These are phyloP conservation scores for peach (Prunus persica) DNA, from an alignment of 306 rosid species.

Conservation along the genomic window DNA sequence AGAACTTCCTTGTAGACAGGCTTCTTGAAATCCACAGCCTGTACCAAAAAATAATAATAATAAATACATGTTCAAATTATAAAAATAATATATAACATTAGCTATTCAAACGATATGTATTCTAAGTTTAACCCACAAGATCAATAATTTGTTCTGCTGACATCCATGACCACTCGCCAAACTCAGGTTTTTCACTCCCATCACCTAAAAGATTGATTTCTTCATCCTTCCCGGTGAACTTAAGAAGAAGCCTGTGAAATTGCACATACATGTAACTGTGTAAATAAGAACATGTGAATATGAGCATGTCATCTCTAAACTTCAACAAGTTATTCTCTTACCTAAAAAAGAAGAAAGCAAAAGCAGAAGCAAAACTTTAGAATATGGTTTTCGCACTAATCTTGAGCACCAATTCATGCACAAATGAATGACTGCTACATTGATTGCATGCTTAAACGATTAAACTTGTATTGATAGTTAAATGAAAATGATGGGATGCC, in stretches of 20 bases:
- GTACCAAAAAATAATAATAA: slow-evolving; percentile 24
- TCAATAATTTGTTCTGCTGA: slow-evolving; percentile 58
- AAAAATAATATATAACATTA: neutral
- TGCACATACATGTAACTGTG: neutral
- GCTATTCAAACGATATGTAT: slow-evolving; percentile 1
- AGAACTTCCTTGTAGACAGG: slow-evolving; percentile 84
- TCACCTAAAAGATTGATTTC: slow-evolving; percentile 93
- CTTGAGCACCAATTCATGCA: neutral
- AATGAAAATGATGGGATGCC: neutral
- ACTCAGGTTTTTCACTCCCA: slow-evolving; percentile 90
- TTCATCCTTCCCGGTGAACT: slow-evolving; percentile 70
- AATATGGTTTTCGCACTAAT: neutral
- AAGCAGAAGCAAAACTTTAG: neutral
- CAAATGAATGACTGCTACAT: neutral
- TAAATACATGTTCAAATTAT: neutral
- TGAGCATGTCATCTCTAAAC: neutral
- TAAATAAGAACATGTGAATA: neutral
- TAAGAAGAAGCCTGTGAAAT: slow-evolving; percentile 66
- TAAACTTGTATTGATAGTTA: neutral
- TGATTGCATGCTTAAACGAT: neutral
- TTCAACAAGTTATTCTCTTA: neutral
- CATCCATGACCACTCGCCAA: slow-evolving; percentile 92
- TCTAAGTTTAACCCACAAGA: slow-evolving; percentile 46
- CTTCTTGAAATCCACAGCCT: slow-evolving; percentile 90
- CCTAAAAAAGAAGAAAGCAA: neutral